Base-by-base conservation (phyloP, 1,284 basidiomycete species). In the Neonothopanus nambi region DNA sequence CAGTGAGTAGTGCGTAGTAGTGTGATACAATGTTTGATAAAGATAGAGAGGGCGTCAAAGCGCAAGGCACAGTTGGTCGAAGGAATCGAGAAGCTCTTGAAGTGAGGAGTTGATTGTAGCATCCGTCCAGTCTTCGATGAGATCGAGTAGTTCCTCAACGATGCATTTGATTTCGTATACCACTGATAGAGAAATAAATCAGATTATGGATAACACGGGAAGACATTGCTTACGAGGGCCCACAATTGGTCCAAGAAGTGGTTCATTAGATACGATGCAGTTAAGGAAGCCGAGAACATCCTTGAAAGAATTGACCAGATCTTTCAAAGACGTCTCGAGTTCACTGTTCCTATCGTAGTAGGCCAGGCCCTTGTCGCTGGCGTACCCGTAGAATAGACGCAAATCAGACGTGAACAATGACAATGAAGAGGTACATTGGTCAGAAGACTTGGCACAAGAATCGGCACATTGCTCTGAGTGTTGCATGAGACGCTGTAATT, bases 351-450 rank as follows among this genome's bases (percentile, higher is more conserved):
- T 51, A 62, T 86, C 74, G 62, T 80, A 83, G 67, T 80, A 73
- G n/a, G 69, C 76, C 33, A 81, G 70, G 13, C 83, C 82, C 54
- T 79, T 79, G 59, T 78, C 73, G 8, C 70, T 65, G 33, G 81
- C 67, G 41, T 67, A 59, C 43, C 51, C 61, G 53, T 74, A 67
- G 57, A 80, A 73, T 12, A 64, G 69, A 3, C 61, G 59, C 42
- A 80, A 61, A 59, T 74, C 74, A 28, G 57, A 58, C 39, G 73
- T 66, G 61, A 77, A 83, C 8, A 60, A 66, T 8, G 65, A 66
- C n/a, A 81, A 59, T 36, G 69, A 66, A 36, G 65, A 57, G 9
- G 64, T 62, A 37, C 69, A 73, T 45, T 73, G 62, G 48, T 73
- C 67, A 56, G 75, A 70, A 59, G 74, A 75, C 12, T 60, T 67